These are phyloP conservation scores for Pseudozyma hubeiensis DNA, from an alignment of 1,284 basidiomycete species.

Conservation along the genomic window DNA sequence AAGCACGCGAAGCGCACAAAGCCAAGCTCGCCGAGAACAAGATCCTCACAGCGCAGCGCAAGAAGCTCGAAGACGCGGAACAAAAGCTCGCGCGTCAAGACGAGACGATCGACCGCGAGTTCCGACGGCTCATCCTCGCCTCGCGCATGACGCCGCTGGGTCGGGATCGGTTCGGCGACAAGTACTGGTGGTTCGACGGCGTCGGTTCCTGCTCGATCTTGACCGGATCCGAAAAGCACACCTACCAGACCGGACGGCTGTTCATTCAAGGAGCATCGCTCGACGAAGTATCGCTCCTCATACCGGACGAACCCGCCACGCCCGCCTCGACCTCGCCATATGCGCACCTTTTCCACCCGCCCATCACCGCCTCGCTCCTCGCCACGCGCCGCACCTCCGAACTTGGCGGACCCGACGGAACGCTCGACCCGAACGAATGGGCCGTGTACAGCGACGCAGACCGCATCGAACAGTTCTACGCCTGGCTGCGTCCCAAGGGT, in stretches of 20 bases:
- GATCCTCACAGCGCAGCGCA: slow-evolving; percentile 52
- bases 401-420: slow-evolving; percentile 71
- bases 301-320: slow-evolving; percentile 8
- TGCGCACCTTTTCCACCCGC: slow-evolving; percentile 65
- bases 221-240: slow-evolving; percentile 67
- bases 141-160: slow-evolving; percentile 88
- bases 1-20: slow-evolving; percentile 53
- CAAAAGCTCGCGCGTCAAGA: slow-evolving; percentile 81
- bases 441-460: slow-evolving; percentile 86
- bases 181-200: slow-evolving; percentile 98
- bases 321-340: slow-evolving; percentile 11
- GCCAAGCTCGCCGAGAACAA: slow-evolving; percentile 57
- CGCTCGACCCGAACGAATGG: slow-evolving; percentile 84
- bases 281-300: slow-evolving; percentile 67
- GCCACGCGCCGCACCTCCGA: slow-evolving; percentile 49
- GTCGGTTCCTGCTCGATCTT: slow-evolving; percentile 84
- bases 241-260: slow-evolving; percentile 85
- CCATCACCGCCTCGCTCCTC: slow-evolving; percentile 15
- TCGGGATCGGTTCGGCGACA: slow-evolving; percentile 90
- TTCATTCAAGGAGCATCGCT: slow-evolving; percentile 89
- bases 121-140: slow-evolving; percentile 83
- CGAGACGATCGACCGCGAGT: slow-evolving; percentile 90
- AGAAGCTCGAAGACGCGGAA: slow-evolving; percentile 77
- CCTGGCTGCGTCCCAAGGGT: slow-evolving; percentile 92
- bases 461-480: slow-evolving; percentile 83